phyloP scores from a whole-genome alignment of 805 yeast genomes.

The Starmerella riodocensis region DNA sequence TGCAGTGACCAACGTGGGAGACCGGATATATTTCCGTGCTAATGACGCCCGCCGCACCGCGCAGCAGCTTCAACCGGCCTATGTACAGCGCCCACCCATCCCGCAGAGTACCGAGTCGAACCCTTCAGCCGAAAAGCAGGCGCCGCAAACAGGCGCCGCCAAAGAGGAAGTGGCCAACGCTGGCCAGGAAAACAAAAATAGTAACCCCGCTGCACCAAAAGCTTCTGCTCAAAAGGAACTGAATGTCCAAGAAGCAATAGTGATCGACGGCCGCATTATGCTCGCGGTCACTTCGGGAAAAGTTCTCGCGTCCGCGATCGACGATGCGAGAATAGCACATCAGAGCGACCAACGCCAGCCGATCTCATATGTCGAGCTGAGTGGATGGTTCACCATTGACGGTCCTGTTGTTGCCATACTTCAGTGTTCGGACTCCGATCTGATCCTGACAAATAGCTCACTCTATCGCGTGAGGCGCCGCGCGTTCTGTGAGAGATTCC shows the following conservation, averaged over 20 bases:
- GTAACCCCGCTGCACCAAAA: not conserved
- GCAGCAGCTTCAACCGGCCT: slow-evolving; percentile 3
- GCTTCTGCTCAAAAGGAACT: no score
- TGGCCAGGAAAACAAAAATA: not conserved
- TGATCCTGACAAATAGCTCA: slow-evolving; percentile 69
- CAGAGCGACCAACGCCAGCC: slow-evolving; percentile 39
- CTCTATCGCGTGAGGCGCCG: slow-evolving; percentile 63
- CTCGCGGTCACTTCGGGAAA: slow-evolving; percentile 1
- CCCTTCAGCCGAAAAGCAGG: no score
- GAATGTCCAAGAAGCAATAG: not conserved
- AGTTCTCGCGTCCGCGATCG: slow-evolving; percentile 45
- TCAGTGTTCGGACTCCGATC: slow-evolving; percentile 56
- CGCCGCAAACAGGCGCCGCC: not conserved
- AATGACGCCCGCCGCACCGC: slow-evolving; percentile 1
- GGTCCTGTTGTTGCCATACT: slow-evolving; percentile 57
- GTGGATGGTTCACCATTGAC: slow-evolving; percentile 44
- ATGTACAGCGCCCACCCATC: slow-evolving; percentile 10
- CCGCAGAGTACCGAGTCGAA: not conserved
- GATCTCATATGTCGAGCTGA: slow-evolving; percentile 21
- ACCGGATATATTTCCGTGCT: slow-evolving; percentile 19
- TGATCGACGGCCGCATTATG: slow-evolving; percentile 3
- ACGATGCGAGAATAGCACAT: slow-evolving; percentile 64
- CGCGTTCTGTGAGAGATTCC: slow-evolving; percentile 68
- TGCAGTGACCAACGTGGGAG: slow-evolving; percentile 18
- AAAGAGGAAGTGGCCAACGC: not conserved